phyloP scores from a whole-genome alignment of 768 basidiomycete species.

The Suillus luteus region DNA sequence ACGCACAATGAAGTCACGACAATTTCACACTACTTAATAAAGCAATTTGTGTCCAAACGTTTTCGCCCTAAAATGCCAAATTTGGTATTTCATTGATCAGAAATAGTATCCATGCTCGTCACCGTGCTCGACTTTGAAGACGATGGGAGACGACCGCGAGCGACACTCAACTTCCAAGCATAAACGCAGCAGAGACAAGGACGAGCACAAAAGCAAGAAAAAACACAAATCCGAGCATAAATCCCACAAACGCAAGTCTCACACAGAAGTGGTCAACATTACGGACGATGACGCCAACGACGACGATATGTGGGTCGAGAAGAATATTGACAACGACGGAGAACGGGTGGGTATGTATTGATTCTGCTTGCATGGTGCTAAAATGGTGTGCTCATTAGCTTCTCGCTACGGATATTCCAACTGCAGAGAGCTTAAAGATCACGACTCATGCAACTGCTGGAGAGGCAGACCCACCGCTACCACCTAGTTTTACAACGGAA shows the following conservation, averaged over 20 bases:
- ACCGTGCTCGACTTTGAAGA: constrained; percentile 1
- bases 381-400: constrained; percentile 40
- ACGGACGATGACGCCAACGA: constrained; percentile 75
- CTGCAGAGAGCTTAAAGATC: constrained; percentile 68
- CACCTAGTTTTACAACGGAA: constrained; percentile 47
- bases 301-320: constrained; percentile 85
- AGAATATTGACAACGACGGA: constrained; percentile 79
- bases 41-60: neutral
- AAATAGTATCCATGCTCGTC: neutral
- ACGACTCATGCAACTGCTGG: constrained; percentile 56
- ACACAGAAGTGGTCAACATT: constrained; percentile 38
- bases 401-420: constrained; percentile 74
- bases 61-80: neutral
- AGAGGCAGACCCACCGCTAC: constrained; percentile 49
- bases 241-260: constrained; percentile 33
- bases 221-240: constrained; percentile 52
- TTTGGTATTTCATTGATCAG: neutral
- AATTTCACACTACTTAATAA: neutral
- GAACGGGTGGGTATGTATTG: constrained; percentile 55
- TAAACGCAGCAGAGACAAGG: constrained; percentile 36
- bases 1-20: neutral
- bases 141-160: constrained; percentile 26
- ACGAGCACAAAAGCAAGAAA: constrained; percentile 54
- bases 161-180: constrained; percentile 23
- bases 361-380: constrained; percentile 8